Base-by-base conservation (phyloP, 2,329 filamentous ascomycete genomes). In the Aspergillus brunneoviolaceus region DNA sequence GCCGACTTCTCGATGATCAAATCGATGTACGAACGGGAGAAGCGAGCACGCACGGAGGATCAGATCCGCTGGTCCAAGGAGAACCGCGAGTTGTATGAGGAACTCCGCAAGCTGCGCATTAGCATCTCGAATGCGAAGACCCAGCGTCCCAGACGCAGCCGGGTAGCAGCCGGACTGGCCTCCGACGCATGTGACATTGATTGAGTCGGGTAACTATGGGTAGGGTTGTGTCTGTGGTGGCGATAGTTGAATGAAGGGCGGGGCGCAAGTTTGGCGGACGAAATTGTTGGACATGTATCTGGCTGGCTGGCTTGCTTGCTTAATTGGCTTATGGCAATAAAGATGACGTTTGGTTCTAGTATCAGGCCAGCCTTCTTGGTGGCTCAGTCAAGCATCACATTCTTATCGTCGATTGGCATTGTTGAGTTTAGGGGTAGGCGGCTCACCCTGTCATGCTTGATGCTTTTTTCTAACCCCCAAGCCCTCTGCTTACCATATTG, bases 21-120 rank as follows among this genome's bases (percentile, higher is more conserved):
- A 21, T 45, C 49, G 14, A 63, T 58, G 11, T 47, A 66, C 48
- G 62, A 61, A 2, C 54, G 31, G 29, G 63, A 63, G 48, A 61
- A 59, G 42, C 50, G 60, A 12, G 60, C 55, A n/a, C 58, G 57
- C 14, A 62, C 49, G 14, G 59, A 67, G 21, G 61, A 67, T 14
- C 61, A 65, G 27, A 27, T 69, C 21, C 55, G 59, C 31, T 65
- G 57, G 61, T 42, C 51, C 49, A 63, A 57, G 48, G 47, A 45
- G 54, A 58, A 50, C 27, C 53, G 49, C 4, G 63, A 62, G 39
- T 56, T 69, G 21, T 59, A 66, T 47, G 62, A 52, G 1, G 59
- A 70, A 39, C 61, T 59, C 25, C 62, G 57, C 31, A 64, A 62
- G 49, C 63, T 69, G 12, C 61, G 49, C 2, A 64, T 69, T 49